phyloP scores from a whole-genome alignment of 768 basidiomycete species.

The Lactarius pseudohatsudake region DNA sequence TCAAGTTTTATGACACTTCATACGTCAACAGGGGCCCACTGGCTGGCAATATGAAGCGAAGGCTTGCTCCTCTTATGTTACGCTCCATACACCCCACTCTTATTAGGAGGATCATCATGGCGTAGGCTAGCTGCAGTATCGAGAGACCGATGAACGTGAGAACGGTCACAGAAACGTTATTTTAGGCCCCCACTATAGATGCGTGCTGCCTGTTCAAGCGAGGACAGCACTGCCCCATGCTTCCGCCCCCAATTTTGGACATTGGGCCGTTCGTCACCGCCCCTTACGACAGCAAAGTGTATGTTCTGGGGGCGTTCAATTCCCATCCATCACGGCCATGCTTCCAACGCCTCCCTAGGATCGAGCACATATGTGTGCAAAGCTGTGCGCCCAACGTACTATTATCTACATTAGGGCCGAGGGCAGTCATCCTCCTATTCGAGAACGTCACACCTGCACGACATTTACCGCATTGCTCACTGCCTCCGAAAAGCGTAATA shows the following conservation, averaged over 20 bases:
- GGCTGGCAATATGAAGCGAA: conserved; percentile 1
- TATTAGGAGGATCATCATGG: neutral
- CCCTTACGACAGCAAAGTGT: neutral
- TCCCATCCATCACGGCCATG: conserved; percentile 3
- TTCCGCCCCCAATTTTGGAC: neutral
- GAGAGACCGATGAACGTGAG: conserved; percentile 4
- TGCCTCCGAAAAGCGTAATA: conserved; percentile 9
- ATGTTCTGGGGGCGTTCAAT: neutral
- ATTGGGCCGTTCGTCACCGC: neutral
- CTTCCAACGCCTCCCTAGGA: conserved; percentile 5
- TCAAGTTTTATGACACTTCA: neutral
- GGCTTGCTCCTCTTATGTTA: no score
- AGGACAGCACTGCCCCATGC: neutral
- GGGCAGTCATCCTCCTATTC: conserved; percentile 6
- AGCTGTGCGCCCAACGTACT: conserved; percentile 6
- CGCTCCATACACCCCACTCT: neutral
- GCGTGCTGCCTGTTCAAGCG: neutral
- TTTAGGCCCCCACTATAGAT: neutral
- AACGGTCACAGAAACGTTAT: neutral
- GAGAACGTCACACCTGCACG: conserved; percentile 4
- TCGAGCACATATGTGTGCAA: neutral
- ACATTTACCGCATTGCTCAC: conserved; percentile 14
- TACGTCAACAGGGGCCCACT: neutral
- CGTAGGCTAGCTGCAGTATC: conserved; percentile 9
- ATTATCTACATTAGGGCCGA: conserved; percentile 12